Evolutionary conservation across 108 stramenopile species (phyloP), one percentile per base, ranked within the genome.

Genomic region (Cylindrotheca closterium): DNA sequence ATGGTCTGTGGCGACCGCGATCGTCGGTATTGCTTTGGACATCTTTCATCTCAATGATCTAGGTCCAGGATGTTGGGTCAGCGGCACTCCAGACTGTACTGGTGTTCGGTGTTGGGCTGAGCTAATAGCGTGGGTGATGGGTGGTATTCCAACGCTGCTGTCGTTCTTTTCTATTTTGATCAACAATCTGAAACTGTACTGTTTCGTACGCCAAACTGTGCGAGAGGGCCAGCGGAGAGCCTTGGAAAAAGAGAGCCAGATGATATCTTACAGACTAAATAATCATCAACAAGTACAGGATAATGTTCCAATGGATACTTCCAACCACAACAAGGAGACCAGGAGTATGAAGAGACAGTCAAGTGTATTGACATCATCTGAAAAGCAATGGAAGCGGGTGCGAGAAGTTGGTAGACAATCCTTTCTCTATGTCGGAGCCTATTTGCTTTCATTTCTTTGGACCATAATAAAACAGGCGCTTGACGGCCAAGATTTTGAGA

Each of bases 121-220:
- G 7, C 15, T 21, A 4, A 23, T 64, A 4, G 63, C 31, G 7
- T 64, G 63, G 63, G n/a, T 64, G 3, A 52, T 64, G 30, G 63
- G 18, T 17, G 63, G 51, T 12, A 32, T 64, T 3, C 63, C 63
- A 2, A 26, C 25, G 24, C 17, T 49, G 27, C 5, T 61, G 3
- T 15, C 19, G 17, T 49, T 48, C 47, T 26, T 61, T 3, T 15
- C 24, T 15, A 42, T 61, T 10, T 7, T 26, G 2, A 29, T 61
- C 7, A 49, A 49, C 60, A 61, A 61, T 49, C 15, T 49, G 2
- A 3, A 28, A 4, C 33, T 61, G 3, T 61, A 34, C 19, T 25
- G 47, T 2, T 28, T 26, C 23, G 60, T 61, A 10, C 60, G 60
- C 3, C 47, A 30, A 5, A 57, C 18, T 15, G 15, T 42, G 10